phyloP scores from a whole-genome alignment of 306 rosid genomes.

The Dalbergia cultrata region DNA sequence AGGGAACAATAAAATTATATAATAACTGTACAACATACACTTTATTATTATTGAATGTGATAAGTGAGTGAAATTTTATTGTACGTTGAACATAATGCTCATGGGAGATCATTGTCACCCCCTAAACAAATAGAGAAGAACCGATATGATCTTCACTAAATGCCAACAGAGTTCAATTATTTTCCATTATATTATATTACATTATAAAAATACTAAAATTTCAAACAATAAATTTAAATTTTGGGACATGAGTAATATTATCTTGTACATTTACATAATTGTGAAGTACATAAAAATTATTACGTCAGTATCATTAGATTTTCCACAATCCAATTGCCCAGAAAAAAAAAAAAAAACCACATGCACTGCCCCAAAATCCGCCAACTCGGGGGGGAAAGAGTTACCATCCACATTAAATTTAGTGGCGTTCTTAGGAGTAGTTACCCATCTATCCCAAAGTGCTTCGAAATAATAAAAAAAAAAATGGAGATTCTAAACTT shows the following conservation, averaged over 20 bases:
- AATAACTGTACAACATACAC: no score
- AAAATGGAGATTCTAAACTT: not conserved
- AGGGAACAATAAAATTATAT: no score
- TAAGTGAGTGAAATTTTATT: no score
- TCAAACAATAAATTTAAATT: not conserved
- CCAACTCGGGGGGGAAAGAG: not conserved
- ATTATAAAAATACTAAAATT: no score
- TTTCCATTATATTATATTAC: no score
- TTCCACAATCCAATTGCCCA: not conserved
- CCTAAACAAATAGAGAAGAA: no score
- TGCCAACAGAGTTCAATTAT: no score
- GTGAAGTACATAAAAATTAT: not conserved
- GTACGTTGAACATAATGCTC: no score
- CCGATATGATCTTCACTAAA: no score
- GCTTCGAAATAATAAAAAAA: not conserved
- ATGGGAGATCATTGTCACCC: no score
- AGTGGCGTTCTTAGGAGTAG: not conserved
- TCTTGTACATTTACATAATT: not conserved
- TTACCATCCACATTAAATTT: not conserved
- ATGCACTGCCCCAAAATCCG: not conserved
- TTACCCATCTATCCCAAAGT: not conserved
- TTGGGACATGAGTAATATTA: not conserved
- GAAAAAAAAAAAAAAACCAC: not conserved
- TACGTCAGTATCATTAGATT: not conserved
- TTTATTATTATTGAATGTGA: no score